Base-by-base conservation (phyloP, 768 basidiomycete species). In the Phanerochaete sordida region DNA sequence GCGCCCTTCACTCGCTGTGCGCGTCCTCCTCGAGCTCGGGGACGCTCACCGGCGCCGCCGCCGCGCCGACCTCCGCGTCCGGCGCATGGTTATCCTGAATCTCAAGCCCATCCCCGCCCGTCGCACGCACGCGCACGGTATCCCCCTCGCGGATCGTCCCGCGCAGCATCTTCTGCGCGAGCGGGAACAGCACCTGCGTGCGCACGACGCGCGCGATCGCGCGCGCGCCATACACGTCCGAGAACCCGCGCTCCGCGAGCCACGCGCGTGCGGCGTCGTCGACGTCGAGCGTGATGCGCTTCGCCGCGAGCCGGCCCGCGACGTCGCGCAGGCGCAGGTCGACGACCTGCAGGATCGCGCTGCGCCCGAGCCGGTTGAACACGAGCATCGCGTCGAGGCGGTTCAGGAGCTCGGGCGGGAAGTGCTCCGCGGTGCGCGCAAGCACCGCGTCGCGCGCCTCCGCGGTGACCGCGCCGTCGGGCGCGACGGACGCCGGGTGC, bases 321-420 rank as follows among this genome's bases (percentile, higher is more conserved):
- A 95, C 85, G 55, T 96, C 94, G 13, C 78, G 75, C 19, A 96
- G 78, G 9, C 93, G 85, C 8, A 96, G 77, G 2, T 78, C 77
- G 21, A 95, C 92, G 24, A 97, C 88, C 50, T 88, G 76, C n/a
- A 91, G 74, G 56, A 95, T 90, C 3, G 89, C 87, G 24, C 75
- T 70, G 26, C 79, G 81, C 1, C 90, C 86, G 19, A 97, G 84
- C 69, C 93, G 95, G 79, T 95, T 95, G 79, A 97, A 96, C 9
- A 96, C 87, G 16, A 90, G 77, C 74, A 91, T 90, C 1, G 90
- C 84, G 68, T 96, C 93, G 35, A 96, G 81, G 8, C 94, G 87
- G 69, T 95, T 95, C 57, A 95, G 81, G 2, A 96, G 80, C 72
- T 97, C 94, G 0, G 94, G 94, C 11, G 93, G 88, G 81, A 95